Percentiles rank a stretch among this genome's conserved stretches.
These are phyloP conservation scores for Periconia macrospinosa DNA, from an alignment of 2,329 filamentous ascomycete species.

Conservation along the genomic window DNA sequence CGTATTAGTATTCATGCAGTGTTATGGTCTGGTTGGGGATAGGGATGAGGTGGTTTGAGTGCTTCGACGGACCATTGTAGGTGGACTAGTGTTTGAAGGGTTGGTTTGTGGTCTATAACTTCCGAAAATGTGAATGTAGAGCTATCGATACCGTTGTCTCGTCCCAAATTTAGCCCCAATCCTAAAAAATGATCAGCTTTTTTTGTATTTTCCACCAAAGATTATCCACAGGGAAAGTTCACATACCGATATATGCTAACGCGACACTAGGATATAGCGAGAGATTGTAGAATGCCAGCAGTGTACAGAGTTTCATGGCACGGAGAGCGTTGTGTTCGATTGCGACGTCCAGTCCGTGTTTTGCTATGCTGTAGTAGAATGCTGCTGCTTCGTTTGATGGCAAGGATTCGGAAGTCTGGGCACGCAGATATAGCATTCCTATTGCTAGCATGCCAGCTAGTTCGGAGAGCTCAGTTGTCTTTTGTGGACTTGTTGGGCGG, in stretches of 20 bases:
- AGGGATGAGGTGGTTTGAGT: background rate
- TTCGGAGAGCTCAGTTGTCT: conserved; percentile 11
- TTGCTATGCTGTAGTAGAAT: conserved; percentile 21
- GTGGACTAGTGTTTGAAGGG: conserved; percentile 16
- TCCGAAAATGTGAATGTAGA: conserved; percentile 1
- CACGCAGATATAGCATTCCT: conserved; percentile 13
- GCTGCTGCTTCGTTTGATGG: conserved; percentile 15
- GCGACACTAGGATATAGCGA: conserved; percentile 18
- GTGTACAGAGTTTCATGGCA: conserved; percentile 21
- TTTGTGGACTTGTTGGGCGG: conserved; percentile 1
- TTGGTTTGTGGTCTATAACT: conserved; percentile 13
- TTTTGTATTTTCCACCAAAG: background rate
- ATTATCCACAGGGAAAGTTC: background rate
- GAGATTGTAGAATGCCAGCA: conserved; percentile 25
- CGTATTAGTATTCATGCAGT: background rate
- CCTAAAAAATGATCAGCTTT: conserved; percentile 13
- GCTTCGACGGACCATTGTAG: conserved; percentile 9
- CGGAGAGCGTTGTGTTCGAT: conserved; percentile 18
- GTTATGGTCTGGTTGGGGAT: background rate
- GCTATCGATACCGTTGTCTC: conserved; percentile 6
- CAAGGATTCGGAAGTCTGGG: conserved; percentile 2
- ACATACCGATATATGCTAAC: conserved; percentile 20
- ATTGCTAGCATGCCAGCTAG: conserved; percentile 21
- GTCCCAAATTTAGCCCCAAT: conserved; percentile 9
- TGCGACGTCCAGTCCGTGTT: conserved; percentile 15